Evolutionary conservation across 345 rosid genomes (phyloP).

Genomic region (Raphanus sativus): DNA sequence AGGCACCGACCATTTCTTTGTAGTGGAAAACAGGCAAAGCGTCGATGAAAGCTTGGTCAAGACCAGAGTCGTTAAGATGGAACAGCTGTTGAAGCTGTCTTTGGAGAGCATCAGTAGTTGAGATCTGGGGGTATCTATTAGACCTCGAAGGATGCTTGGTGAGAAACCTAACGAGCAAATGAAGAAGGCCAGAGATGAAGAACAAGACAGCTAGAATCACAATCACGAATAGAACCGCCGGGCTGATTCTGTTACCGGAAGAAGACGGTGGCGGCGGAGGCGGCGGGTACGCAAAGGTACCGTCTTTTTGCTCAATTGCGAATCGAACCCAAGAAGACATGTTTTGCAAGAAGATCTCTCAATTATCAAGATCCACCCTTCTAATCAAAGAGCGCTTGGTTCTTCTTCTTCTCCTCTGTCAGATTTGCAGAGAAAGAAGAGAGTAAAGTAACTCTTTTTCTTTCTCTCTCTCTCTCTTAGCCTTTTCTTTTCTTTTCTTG

Average conservation of each 20-base stretch:
- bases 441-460: slow-evolving; percentile 30
- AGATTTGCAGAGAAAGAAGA: slow-evolving; percentile 33
- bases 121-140: slow-evolving; percentile 64
- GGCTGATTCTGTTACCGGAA: slow-evolving; percentile 64
- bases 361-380: slow-evolving; percentile 28
- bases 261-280: slow-evolving; percentile 49
- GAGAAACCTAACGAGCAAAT: slow-evolving; percentile 82
- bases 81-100: slow-evolving; percentile 89
- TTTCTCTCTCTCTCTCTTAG: not conserved
- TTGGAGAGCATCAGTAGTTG: slow-evolving; percentile 73
- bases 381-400: slow-evolving; percentile 16
- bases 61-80: slow-evolving; percentile 85
- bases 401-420: slow-evolving; percentile 2
- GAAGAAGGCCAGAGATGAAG: slow-evolving; percentile 82
- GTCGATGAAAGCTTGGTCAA: slow-evolving; percentile 87
- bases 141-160: slow-evolving; percentile 65
- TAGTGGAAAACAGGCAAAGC: slow-evolving; percentile 84
- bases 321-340: slow-evolving; percentile 51
- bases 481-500: slow-evolving; percentile 16
- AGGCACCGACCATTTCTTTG: slow-evolving; percentile 62
- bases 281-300: slow-evolving; percentile 52
- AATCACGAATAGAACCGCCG: slow-evolving; percentile 73
- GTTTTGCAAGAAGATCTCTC: slow-evolving; percentile 31
- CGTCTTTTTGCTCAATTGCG: slow-evolving; percentile 58
- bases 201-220: slow-evolving; percentile 77